Evolutionary conservation across 2,329 filamentous ascomycete species (phyloP).

Genomic region (Penicillium glabrum): DNA sequence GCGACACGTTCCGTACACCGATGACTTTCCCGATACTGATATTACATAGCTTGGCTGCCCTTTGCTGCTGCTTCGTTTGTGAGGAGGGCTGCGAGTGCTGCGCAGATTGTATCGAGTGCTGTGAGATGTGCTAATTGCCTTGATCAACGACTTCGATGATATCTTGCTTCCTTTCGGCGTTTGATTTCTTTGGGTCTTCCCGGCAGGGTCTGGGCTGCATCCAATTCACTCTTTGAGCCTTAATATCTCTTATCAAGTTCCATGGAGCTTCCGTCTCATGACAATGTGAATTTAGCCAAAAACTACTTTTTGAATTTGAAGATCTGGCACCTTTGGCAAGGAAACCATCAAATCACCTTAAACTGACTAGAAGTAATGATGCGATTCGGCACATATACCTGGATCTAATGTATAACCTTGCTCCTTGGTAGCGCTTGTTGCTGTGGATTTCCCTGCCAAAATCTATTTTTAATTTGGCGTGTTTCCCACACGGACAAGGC

Average conservation of each 20-base stretch:
- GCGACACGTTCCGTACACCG: too few species aligned
- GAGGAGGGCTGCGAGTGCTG: slow-evolving; percentile 66
- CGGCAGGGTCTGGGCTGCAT: slow-evolving; percentile 4
- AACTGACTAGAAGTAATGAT: too few species aligned
- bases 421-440: too few species aligned
- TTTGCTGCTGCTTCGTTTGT: slow-evolving; percentile 66
- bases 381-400: too few species aligned
- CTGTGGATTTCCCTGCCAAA: background rate
- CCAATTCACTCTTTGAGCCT: slow-evolving; percentile 5
- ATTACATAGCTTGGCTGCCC: slow-evolving; percentile 48
- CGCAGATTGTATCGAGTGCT: slow-evolving; percentile 60
- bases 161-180: slow-evolving; percentile 22
- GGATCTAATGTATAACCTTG: too few species aligned
- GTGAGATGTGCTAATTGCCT: slow-evolving; percentile 36
- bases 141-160: slow-evolving; percentile 25
- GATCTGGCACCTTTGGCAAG: background rate
- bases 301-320: background rate
- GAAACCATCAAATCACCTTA: background rate
- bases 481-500: background rate
- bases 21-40: slow-evolving; percentile 6
- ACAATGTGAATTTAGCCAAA: background rate
- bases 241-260: background rate
- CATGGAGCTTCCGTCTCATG: background rate
- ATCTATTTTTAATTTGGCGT: background rate
- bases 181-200: slow-evolving; percentile 8